These are phyloP conservation scores for Lipomyces anomalus DNA, from an alignment of 805 yeast species.

Conservation along the genomic window DNA sequence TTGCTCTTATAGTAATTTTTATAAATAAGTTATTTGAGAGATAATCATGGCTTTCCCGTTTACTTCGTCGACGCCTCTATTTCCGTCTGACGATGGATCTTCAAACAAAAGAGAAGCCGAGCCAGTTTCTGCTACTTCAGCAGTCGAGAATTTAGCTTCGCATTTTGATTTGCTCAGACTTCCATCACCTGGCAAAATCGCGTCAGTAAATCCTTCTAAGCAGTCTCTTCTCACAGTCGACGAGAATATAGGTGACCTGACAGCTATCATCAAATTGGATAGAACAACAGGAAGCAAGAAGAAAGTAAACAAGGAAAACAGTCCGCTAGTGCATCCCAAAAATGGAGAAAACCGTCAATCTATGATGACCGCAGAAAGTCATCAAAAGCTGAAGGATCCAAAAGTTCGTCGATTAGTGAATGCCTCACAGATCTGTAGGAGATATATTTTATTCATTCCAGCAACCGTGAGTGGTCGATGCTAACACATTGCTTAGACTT, in stretches of 20 bases:
- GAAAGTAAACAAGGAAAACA: background rate
- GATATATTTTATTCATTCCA: background rate
- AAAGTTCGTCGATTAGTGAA: slow-evolving; percentile 81
- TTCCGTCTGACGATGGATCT: background rate
- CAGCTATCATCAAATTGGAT: slow-evolving; percentile 15
- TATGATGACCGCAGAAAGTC: slow-evolving; percentile 24
- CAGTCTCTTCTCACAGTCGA: slow-evolving; percentile 9
- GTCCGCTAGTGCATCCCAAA: background rate
- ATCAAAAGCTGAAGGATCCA: slow-evolving; percentile 52
- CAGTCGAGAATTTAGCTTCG: slow-evolving; percentile 13
- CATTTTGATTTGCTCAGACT: slow-evolving; percentile 8
- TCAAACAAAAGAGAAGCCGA: background rate
- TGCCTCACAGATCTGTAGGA: slow-evolving; percentile 57
- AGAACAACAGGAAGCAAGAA: slow-evolving; percentile 1
- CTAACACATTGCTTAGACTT: slow-evolving; percentile 62
- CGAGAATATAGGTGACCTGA: slow-evolving; percentile 19
- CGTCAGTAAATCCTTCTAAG: background rate
- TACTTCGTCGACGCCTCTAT: background rate
- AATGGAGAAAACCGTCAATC: background rate
- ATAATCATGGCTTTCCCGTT: background rate
- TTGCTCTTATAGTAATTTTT: background rate
- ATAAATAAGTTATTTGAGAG: too few relatives aligned
- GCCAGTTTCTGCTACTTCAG: background rate
- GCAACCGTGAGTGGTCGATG: background rate
- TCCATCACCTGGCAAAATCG: slow-evolving; percentile 1